These are phyloP conservation scores for Russula foetens DNA, from an alignment of 768 basidiomycete species.

Conservation along the genomic window DNA sequence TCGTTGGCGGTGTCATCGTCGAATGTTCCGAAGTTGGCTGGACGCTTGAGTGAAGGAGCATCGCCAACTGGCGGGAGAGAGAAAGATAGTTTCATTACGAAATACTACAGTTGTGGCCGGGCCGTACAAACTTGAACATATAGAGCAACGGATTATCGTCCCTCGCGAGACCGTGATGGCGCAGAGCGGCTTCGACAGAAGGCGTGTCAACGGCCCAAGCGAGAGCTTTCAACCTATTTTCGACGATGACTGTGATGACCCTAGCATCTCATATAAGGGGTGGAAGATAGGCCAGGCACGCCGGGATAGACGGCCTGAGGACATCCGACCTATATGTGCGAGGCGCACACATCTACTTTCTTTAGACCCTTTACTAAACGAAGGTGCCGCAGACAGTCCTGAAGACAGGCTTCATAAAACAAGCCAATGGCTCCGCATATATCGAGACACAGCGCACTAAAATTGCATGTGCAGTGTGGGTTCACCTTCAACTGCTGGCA, in stretches of 20 bases:
- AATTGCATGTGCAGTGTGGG: conserved; percentile 90
- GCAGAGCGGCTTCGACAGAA: conserved; percentile 65
- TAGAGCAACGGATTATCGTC: neutral
- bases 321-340: conserved; percentile 86
- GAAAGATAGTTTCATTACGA: conserved; percentile 83
- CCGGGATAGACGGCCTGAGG: conserved; percentile 43
- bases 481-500: conserved; percentile 27
- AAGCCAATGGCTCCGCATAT: conserved; percentile 96
- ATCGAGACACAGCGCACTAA: conserved; percentile 90
- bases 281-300: conserved; percentile 36
- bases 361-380: conserved; percentile 1
- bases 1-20: conserved; percentile 56
- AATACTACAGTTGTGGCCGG: neutral
- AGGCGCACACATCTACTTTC: conserved; percentile 12
- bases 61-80: conserved; percentile 56
- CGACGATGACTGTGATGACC: conserved; percentile 30
- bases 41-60: conserved; percentile 43
- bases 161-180: conserved; percentile 4
- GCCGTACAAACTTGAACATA: neutral
- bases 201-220: conserved; percentile 88
- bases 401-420: conserved; percentile 81
- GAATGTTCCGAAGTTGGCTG: conserved; percentile 54
- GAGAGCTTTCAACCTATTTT: conserved; percentile 64
- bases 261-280: conserved; percentile 18
- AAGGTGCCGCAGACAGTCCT: conserved; percentile 47